Base-by-base conservation (phyloP, 208 protist genomes). In the Wallacemonas sp. region DNA sequence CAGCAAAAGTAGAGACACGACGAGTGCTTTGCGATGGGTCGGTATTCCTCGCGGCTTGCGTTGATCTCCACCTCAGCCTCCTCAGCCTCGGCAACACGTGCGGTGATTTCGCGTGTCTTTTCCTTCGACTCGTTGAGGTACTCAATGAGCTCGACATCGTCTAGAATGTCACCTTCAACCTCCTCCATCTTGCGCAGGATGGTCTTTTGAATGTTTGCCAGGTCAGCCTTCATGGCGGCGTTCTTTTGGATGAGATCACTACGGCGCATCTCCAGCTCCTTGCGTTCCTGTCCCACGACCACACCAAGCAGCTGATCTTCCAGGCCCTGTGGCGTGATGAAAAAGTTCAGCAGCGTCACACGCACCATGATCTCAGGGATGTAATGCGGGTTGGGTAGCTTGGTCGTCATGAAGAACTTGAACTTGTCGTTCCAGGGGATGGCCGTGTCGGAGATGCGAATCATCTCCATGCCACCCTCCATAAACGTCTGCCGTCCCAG, bases 341-440 rank as follows among this genome's bases (percentile, higher is more conserved):
- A 99, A 78, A 99, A 99, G 83, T 99, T 99, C 45, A 99, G 81
- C 61, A 99, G 79, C 47, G 96, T 99, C 42, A 99, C 97, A 54
- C 99, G 99, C 68, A 98, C 97, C 77, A 92, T 93, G 15, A 96
- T 77, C 75, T 99, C 98, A 1, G 98, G 98, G 21, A 91, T 94
- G 79, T 99, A 99, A 80, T 98, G 92, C 42, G 98, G 98, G 75
- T 99, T 99, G 9, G 94, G 86, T 30, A 98, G 79, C 79, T 99
- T 98, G 6, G 98, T 98, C n/a, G 97, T 99, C 84, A 99, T 98
- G 80, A 98, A 99, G 64, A 99, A 97, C 74, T 91, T 95, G 88
- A 99, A 99, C 64, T 98, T 92, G 31, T 80, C 56, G 77, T 98
- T 96, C 87, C 95, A 99, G 36, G 97, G 97, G 45, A 99, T 97